A percentile compares a stretch with the other conserved stretches of the same genome.
These are phyloP conservation scores for Hypoxylon sp. DNA, from an alignment of 2,329 filamentous ascomycete genomes.

Conservation along the genomic window DNA sequence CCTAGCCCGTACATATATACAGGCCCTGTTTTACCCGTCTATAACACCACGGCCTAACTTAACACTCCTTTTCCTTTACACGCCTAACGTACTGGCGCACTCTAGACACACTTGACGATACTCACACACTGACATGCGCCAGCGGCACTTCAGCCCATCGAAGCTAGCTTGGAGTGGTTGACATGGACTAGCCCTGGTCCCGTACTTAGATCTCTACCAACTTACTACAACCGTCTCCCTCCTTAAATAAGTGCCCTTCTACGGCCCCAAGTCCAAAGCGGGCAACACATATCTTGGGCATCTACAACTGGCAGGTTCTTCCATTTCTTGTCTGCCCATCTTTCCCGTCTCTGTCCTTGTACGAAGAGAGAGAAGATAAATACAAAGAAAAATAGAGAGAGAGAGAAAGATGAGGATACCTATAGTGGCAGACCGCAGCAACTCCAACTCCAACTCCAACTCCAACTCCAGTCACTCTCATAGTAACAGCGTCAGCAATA, in stretches of 20 bases:
- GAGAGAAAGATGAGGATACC: no score
- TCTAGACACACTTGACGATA: background rate
- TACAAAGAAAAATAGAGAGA: no score
- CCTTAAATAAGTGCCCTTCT: slow-evolving; percentile 1
- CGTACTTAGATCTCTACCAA: slow-evolving; percentile 33
- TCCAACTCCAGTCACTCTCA: background rate
- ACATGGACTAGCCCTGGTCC: slow-evolving; percentile 37
- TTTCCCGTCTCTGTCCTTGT: background rate
- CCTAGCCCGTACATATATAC: background rate
- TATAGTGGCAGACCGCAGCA: background rate
- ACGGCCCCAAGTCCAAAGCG: background rate
- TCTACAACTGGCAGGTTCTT: background rate
- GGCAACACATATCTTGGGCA: background rate
- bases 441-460: no score
- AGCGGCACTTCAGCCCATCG: slow-evolving; percentile 41
- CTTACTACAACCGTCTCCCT: slow-evolving; percentile 34
- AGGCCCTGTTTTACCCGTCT: slow-evolving; percentile 15
- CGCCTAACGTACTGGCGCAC: slow-evolving; percentile 1
- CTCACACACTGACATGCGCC: slow-evolving; percentile 13
- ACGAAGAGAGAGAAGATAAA: no score
- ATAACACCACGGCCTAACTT: slow-evolving; percentile 10
- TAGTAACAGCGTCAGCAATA: background rate
- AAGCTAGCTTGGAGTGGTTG: slow-evolving; percentile 40
- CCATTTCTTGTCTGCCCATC: background rate
- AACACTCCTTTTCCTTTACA: slow-evolving; percentile 12